phyloP scores from a whole-genome alignment of 2,329 filamentous ascomycete genomes.

The Colletotrichum musae region DNA sequence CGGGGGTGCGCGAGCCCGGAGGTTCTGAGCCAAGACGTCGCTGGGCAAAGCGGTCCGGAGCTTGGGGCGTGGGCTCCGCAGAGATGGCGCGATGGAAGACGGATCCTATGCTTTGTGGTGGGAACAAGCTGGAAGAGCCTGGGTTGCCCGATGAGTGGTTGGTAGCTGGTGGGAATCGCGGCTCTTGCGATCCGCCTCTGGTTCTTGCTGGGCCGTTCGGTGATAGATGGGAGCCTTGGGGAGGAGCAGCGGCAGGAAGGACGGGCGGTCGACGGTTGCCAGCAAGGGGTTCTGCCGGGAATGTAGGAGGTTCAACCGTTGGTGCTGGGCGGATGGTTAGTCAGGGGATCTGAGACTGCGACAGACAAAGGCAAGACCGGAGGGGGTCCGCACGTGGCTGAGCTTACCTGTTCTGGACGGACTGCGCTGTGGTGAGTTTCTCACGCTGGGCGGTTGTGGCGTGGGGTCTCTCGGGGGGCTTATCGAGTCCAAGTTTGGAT shows the following conservation, averaged over 20 bases:
- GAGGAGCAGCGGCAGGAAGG: conserved; percentile 23
- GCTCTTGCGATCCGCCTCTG: conserved; percentile 8
- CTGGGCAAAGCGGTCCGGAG: not conserved
- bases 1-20: conserved; percentile 5
- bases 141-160: not conserved
- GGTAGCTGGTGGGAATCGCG: not conserved
- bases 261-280: conserved; percentile 8
- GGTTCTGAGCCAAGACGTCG: conserved; percentile 11
- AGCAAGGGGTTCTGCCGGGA: conserved; percentile 4
- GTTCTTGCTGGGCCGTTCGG: not conserved
- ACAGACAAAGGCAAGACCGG: not conserved
- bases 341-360: conserved; percentile 26
- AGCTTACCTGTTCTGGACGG: conserved; percentile 28
- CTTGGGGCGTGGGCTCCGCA: not conserved
- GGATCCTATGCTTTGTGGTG: conserved; percentile 2
- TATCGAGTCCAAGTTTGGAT: conserved; percentile 17
- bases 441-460: not conserved
- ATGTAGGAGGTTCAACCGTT: conserved; percentile 5
- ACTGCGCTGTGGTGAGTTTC: not conserved
- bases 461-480: not conserved
- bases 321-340: conserved; percentile 18
- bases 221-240: conserved; percentile 17
- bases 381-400: conserved; percentile 3
- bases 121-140: conserved; percentile 5
- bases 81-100: conserved; percentile 29